Conservation (phyloP, 805 yeast genomes). For the Schwanniomyces vanrijiae region DNA sequence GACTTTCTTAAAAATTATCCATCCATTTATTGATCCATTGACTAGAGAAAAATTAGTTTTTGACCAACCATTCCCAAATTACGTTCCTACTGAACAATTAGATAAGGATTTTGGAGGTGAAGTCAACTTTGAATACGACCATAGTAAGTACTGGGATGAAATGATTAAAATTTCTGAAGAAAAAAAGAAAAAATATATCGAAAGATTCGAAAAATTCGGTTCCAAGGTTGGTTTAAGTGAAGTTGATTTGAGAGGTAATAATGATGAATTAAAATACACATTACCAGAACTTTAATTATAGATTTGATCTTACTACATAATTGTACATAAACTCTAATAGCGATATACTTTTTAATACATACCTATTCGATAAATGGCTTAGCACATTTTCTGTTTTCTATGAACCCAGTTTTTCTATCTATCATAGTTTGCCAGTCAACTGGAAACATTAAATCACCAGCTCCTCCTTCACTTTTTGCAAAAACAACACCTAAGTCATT, state of each 20-base stretch:
- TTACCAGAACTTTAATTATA: constrained; percentile 8
- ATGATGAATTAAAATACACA: constrained; percentile 29
- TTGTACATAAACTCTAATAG: background rate
- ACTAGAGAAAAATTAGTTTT: constrained; percentile 92
- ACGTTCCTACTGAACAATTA: constrained; percentile 78
- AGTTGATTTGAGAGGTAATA: constrained; percentile 61
- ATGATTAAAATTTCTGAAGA: constrained; percentile 59
- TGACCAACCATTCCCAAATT: constrained; percentile 83
- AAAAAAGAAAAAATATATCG: constrained; percentile 62
- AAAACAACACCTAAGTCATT: constrained; percentile 93
- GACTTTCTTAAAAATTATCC: constrained; percentile 86
- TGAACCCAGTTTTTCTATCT: constrained; percentile 67
- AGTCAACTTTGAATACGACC: constrained; percentile 81
- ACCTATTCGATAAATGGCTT: constrained; percentile 56
- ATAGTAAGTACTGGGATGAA: constrained; percentile 75
- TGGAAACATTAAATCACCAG: constrained; percentile 80
- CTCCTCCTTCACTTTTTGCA: constrained; percentile 68
- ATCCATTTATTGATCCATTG: constrained; percentile 94
- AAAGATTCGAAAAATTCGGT: constrained; percentile 73
- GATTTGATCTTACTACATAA: constrained; percentile 2
- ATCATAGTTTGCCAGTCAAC: constrained; percentile 96
- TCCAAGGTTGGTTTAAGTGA: constrained; percentile 74
- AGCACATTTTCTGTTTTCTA: constrained; percentile 87
- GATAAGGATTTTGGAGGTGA: constrained; percentile 84
- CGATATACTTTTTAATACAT: background rate